phyloP scores from a whole-genome alignment of 148 eudicot species.

The Diospyros lotus region DNA sequence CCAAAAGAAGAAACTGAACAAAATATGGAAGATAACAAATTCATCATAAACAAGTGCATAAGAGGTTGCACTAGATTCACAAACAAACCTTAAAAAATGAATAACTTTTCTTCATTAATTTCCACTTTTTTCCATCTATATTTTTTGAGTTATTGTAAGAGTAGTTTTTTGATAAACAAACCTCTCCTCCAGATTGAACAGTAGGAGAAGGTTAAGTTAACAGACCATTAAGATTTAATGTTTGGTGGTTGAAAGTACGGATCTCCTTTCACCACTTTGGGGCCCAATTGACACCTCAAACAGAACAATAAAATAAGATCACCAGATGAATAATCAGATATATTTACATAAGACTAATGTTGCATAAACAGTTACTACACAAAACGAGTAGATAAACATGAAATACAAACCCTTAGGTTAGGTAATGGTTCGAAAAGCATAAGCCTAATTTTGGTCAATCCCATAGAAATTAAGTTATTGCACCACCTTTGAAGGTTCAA shows the following conservation, averaged over 20 bases:
- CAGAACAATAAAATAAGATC: too few relatives aligned
- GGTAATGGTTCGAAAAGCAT: slow-evolving; percentile 1
- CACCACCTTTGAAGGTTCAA: slow-evolving; percentile 6
- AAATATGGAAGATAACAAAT: neutral
- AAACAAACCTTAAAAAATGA: neutral
- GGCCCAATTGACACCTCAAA: too few relatives aligned
- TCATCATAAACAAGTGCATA: neutral
- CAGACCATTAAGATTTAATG: neutral
- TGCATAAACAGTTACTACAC: neutral
- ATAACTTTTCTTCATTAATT: neutral
- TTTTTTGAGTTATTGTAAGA: neutral
- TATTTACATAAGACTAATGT: too few relatives aligned
- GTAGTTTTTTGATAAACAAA: neutral
- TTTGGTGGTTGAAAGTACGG: neutral
- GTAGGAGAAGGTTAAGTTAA: neutral
- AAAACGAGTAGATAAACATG: neutral
- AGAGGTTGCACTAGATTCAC: neutral
- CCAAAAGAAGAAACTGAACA: neutral
- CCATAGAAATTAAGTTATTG: neutral
- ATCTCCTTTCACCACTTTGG: neutral
- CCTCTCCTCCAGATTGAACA: neutral
- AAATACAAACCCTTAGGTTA: slow-evolving; percentile 1
- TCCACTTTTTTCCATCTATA: neutral
- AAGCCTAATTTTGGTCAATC: neutral
- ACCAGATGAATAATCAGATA: too few relatives aligned